Conservation (phyloP, 2,329 filamentous ascomycete genomes). For the Plenodomus tracheiphilus region DNA sequence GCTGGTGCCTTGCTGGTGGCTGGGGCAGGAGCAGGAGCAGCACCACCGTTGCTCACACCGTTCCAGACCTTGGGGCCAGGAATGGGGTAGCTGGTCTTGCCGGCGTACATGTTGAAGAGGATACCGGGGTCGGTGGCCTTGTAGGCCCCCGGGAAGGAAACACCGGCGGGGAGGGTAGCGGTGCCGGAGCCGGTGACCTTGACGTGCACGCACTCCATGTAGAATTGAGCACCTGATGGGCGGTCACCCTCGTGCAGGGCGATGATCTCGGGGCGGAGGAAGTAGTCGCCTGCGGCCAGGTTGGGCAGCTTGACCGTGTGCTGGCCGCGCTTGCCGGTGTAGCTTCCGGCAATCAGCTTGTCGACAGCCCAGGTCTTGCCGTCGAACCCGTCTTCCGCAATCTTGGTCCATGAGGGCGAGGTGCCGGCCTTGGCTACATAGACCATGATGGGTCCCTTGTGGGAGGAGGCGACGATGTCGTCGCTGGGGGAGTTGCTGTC, state of each 20-base stretch:
- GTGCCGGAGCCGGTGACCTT: constrained; percentile 42
- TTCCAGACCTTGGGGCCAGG: constrained; percentile 43
- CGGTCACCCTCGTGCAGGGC: constrained; percentile 48
- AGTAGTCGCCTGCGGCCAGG: constrained; percentile 47
- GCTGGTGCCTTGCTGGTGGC: constrained; percentile 11
- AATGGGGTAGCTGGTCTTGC: constrained; percentile 39
- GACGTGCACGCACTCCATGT: constrained; percentile 51
- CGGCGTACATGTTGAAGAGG: constrained; percentile 48
- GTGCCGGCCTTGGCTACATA: constrained; percentile 52
- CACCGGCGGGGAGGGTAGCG: constrained; percentile 43
- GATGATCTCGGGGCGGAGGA: constrained; percentile 51
- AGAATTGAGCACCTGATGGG: constrained; percentile 48
- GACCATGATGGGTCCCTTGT: constrained; percentile 57
- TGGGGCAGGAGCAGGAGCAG: constrained; percentile 17
- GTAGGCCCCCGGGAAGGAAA: constrained; percentile 52
- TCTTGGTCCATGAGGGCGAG: constrained; percentile 54
- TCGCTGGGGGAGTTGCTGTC: constrained; percentile 49
- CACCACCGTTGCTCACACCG: constrained; percentile 22
- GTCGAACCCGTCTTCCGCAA: constrained; percentile 45
- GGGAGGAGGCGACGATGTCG: constrained; percentile 57
- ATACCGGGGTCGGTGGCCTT: constrained; percentile 45
- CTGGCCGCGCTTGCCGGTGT: constrained; percentile 44
- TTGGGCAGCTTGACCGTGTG: constrained; percentile 48
- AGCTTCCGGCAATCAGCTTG: constrained; percentile 38
- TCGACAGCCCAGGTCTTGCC: constrained; percentile 45